Percentiles rank a stretch among this genome's conserved stretches.
These are phyloP conservation scores for Plasmodium inui DNA, from an alignment of 169 alveolate genomes.

Conservation along the genomic window DNA sequence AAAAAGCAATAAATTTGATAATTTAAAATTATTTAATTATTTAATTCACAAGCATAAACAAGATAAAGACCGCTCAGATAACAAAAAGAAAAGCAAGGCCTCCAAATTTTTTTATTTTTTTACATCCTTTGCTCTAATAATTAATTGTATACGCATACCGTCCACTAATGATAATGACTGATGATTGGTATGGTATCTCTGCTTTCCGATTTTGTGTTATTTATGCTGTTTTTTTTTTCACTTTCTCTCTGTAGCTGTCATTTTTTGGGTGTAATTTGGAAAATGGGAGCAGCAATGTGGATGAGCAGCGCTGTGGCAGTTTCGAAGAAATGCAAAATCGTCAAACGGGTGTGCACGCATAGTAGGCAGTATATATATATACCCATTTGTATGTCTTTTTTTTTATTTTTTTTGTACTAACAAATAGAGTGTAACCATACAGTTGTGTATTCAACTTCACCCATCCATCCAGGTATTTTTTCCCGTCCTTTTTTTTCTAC, in stretches of 20 bases:
- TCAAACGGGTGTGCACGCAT: not conserved
- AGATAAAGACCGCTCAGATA: constrained; percentile 32
- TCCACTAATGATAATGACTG: constrained; percentile 67
- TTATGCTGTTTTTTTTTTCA: not conserved
- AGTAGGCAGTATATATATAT: not conserved
- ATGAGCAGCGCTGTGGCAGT: not conserved
- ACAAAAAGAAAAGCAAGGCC: constrained; percentile 61
- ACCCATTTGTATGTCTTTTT: not conserved
- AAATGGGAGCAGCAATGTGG: constrained; percentile 1
- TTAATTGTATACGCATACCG: constrained; percentile 72
- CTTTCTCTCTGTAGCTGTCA: not conserved
- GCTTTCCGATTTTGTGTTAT: not conserved
- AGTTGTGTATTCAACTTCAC: not conserved
- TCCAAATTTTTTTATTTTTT: constrained; percentile 63
- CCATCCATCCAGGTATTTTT: not conserved
- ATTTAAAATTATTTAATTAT: constrained; percentile 37
- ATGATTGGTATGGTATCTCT: not conserved
- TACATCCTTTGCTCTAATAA: constrained; percentile 66
- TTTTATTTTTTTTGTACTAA: not conserved
- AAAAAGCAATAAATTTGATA: constrained; percentile 9
- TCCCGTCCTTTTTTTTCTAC: not conserved
- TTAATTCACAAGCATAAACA: constrained; percentile 55
- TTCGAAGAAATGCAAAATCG: not conserved
- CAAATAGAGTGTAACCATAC: not conserved
- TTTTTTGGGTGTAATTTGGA: not conserved